Evolutionary conservation across 139 green algal genomes (phyloP).

Genomic region (Chlamydomonas applanata): DNA sequence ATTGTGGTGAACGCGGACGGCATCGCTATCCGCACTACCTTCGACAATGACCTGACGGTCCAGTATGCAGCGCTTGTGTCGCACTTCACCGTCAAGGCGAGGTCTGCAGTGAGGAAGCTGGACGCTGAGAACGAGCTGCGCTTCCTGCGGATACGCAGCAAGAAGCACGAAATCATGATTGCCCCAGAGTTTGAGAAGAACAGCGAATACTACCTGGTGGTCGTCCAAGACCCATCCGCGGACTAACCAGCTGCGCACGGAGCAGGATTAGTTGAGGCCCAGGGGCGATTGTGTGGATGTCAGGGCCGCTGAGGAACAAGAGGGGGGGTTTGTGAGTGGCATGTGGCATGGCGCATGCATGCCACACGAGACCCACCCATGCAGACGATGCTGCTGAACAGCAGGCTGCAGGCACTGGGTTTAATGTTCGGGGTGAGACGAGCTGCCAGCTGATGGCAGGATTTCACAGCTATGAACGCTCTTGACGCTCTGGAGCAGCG

Average conservation of each 20-base stretch:
- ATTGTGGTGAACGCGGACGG: conserved; percentile 85
- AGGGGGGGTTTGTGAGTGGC: no score
- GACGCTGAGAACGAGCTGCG: conserved; percentile 84
- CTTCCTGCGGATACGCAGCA: conserved; percentile 77
- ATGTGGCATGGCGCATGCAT: no score
- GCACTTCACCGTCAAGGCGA: conserved; percentile 75
- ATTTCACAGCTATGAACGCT: no score
- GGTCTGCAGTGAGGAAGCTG: conserved; percentile 72
- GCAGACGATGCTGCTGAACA: no score
- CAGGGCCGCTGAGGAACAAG: no score
- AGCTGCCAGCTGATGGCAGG: no score
- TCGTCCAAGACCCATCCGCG: conserved; percentile 67
- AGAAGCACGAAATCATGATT: conserved; percentile 90
- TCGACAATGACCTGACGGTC: conserved; percentile 76
- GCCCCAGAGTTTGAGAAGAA: conserved; percentile 75
- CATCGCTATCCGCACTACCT: conserved; percentile 81
- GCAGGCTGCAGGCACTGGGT: no score
- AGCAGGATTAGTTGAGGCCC: no score
- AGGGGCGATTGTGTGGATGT: no score
- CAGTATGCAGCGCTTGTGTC: conserved; percentile 65
- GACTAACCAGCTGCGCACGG: not conserved
- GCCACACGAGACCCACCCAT: no score
- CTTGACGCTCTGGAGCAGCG: no score
- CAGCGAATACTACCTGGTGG: conserved; percentile 68
- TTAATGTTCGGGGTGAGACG: no score